These are phyloP conservation scores for Scedosporium aurantiacum DNA, from an alignment of 2,329 filamentous ascomycete species.

Conservation along the genomic window DNA sequence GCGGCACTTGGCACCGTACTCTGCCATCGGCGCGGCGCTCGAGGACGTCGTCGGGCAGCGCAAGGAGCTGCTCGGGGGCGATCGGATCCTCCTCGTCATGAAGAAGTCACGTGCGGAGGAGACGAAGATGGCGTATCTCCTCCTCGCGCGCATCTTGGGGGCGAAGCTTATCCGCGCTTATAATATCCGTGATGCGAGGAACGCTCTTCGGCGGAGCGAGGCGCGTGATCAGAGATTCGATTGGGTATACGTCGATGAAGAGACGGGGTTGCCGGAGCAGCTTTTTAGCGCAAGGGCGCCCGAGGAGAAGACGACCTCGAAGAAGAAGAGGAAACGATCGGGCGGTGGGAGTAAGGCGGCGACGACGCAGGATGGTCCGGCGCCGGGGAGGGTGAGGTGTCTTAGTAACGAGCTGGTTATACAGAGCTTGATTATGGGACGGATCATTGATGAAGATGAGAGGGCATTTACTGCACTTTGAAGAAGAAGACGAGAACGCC, in stretches of 20 bases:
- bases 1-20: conserved; percentile 52
- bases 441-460: conserved; percentile 56
- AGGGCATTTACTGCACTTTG: conserved; percentile 3
- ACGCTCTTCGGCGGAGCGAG: conserved; percentile 35
- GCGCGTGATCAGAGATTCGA: conserved; percentile 39
- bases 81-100: conserved; percentile 63
- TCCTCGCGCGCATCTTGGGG: conserved; percentile 69
- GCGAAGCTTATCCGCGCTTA: conserved; percentile 57
- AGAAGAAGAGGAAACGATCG: conserved; percentile 7
- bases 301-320: conserved; percentile 12
- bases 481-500: background rate
- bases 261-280: conserved; percentile 39
- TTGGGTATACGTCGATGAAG: conserved; percentile 70
- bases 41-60: conserved; percentile 45
- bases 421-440: conserved; percentile 82
- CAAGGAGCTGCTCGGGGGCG: conserved; percentile 51
- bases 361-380: conserved; percentile 13
- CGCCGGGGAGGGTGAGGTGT: conserved; percentile 47
- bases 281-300: conserved; percentile 27
- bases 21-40: conserved; percentile 45
- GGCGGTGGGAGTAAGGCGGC: conserved; percentile 13
- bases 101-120: conserved; percentile 50
- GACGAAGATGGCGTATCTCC: conserved; percentile 62
- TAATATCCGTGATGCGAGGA: conserved; percentile 54
- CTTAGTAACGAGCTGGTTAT: conserved; percentile 80